Base-by-base conservation (phyloP, 225 moss, liverwort and hornwort genomes). In the Asterella californica region DNA sequence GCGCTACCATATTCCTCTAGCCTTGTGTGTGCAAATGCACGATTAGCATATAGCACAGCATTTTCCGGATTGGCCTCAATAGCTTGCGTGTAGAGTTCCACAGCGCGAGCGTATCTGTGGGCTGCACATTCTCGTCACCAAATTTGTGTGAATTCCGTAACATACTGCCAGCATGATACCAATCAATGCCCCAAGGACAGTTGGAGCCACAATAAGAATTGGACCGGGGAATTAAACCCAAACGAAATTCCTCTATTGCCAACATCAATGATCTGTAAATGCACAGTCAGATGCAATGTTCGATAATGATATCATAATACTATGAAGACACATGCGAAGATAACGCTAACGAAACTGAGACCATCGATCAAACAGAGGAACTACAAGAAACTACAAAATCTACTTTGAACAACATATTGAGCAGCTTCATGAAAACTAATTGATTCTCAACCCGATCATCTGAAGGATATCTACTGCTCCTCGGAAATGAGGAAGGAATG, bases 1-100 rank as follows among this genome's bases (percentile, higher is more conserved):
- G 99, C 93, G 87, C 95, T 93, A 72, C 99, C 99, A 83, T 95
- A 99, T 74, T 91, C 93, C 83, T 99, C 99, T 90, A 99, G 84
- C 85, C 91, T 99, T 32, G 95, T 93, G 72, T 99, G 95, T 63
- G 99, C 93, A 89, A 95, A 91, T 38, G 99, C 81, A 29, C 99
- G 92, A 79, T 99, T 99, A 32, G 99, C 91, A 90, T 92, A 94
- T 78, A 93, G 90, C 22, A 99, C 99, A 59, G 99, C 95, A 94
- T 92, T 99, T 50, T 90, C 86, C 37, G 82, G 84, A 83, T 92
- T 92, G 86, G 95, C 69, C 66, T 90, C 90, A 78, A 95, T 94
- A 75, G 99, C 95, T 83, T 92, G 54, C 77, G 86, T 83, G 64
- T 99, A 99, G 27, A 99, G 92, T 71, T 95, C 92, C 78, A 99